Percentiles rank a stretch among this genome's conserved stretches.
Conservation (phyloP, 176 grass and related monocot genomes). For the Guadua angustifolia region DNA sequence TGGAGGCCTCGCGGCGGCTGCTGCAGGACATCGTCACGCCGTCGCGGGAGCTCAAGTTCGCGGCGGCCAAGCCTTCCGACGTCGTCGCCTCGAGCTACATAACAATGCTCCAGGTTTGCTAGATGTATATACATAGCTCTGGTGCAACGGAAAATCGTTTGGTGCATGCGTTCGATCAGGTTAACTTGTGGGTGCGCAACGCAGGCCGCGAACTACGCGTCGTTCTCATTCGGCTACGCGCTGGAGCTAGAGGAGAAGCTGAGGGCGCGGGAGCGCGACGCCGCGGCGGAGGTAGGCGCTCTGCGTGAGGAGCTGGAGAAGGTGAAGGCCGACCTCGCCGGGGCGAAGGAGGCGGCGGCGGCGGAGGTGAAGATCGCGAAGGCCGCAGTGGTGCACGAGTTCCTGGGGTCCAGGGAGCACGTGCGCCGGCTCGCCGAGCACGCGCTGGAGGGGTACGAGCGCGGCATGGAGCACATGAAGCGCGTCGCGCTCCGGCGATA, state of each 20-base stretch:
- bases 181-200: no score
- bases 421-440: slow-evolving; percentile 16
- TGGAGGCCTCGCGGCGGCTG: not conserved
- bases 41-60: not conserved
- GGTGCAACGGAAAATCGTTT: no score
- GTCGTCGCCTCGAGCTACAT: slow-evolving; percentile 5
- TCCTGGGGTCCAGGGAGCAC: slow-evolving; percentile 2
- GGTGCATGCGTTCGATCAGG: no score
- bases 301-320: no score
- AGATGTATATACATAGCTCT: no score
- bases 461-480: slow-evolving; percentile 48
- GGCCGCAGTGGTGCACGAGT: slow-evolving; percentile 8
- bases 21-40: slow-evolving; percentile 38
- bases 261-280: no score
- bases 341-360: not conserved
- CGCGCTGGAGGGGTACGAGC: slow-evolving; percentile 27
- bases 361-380: not conserved
- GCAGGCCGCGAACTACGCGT: no score
- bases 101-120: slow-evolving; percentile 19
- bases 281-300: no score
- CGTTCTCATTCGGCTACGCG: no score
- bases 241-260: no score
- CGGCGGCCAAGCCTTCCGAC: slow-evolving; percentile 21
- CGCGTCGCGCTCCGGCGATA: slow-evolving; percentile 19
- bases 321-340: not conserved